These are phyloP conservation scores for Colletotrichum gloeosporioides DNA, from an alignment of 2,329 filamentous ascomycete species.

Conservation along the genomic window DNA sequence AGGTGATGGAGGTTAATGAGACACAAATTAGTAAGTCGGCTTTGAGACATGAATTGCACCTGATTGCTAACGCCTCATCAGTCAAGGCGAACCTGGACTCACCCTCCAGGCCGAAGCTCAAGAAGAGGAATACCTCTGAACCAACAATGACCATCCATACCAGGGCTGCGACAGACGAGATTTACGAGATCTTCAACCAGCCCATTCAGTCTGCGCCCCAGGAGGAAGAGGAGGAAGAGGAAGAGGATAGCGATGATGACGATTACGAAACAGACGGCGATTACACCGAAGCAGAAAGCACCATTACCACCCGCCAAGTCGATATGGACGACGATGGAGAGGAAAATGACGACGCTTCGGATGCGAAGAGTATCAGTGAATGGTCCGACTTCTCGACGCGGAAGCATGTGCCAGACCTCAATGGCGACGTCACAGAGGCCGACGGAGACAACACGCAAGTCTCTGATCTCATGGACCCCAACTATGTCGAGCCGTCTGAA, in stretches of 20 bases:
- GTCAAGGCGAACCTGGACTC: constrained; percentile 95
- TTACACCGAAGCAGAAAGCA: constrained; percentile 87
- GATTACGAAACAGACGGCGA: constrained; percentile 76
- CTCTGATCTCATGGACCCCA: constrained; percentile 45
- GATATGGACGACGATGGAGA: constrained; percentile 46
- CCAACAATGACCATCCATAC: constrained; percentile 99
- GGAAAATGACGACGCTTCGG: constrained; percentile 51
- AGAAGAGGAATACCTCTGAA: constrained; percentile 76
- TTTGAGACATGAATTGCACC: no score
- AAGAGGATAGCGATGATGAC: constrained; percentile 63
- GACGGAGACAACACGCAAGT: constrained; percentile 42
- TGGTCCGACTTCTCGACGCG: constrained; percentile 88
- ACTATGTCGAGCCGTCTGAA: constrained; percentile 33
- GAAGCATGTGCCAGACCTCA: constrained; percentile 68
- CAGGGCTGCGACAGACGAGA: constrained; percentile 92
- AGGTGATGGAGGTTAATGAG: constrained; percentile 85
- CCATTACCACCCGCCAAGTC: constrained; percentile 75
- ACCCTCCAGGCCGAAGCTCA: constrained; percentile 82
- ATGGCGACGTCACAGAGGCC: constrained; percentile 34
- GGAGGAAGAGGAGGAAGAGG: constrained; percentile 37
- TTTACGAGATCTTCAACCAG: constrained; percentile 96
- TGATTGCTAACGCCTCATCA: constrained; percentile 43
- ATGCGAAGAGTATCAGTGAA: constrained; percentile 72
- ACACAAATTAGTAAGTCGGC: constrained; percentile 84
- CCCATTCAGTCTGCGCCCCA: constrained; percentile 59